Percentiles rank a stretch among this genome's conserved stretches.
Evolutionary conservation across 176 grass and related monocot species (phyloP).

Genomic region (Thinopyrum elongatum): DNA sequence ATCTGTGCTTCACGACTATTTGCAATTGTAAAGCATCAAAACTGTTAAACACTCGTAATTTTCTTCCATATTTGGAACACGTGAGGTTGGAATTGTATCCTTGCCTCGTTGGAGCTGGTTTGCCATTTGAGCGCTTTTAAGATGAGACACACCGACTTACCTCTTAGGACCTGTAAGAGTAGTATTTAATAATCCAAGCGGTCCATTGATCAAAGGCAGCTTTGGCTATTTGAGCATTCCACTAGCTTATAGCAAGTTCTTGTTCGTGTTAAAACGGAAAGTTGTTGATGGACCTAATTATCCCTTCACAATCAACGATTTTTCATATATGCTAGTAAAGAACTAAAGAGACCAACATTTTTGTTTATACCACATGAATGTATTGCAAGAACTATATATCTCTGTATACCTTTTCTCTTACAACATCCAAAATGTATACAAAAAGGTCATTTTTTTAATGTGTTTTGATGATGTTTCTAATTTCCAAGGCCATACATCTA

Average conservation of each 20-base stretch:
- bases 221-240: not conserved
- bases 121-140: not conserved
- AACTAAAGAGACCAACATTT: not conserved
- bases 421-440: not conserved
- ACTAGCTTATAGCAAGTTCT: not conserved
- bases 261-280: not conserved
- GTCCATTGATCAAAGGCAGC: not conserved
- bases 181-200: not conserved
- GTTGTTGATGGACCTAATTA: constrained; percentile 1
- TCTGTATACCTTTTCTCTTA: not conserved
- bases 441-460: not conserved
- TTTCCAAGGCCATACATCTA: not conserved
- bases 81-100: not conserved
- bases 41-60: not conserved
- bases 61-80: not conserved
- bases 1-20: constrained; percentile 6
- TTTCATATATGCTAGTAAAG: not conserved
- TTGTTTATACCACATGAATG: not conserved
- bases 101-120: constrained; percentile 17
- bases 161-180: not conserved
- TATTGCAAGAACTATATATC: not conserved
- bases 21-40: constrained; percentile 4
- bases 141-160: not conserved
- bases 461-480: not conserved
- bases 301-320: not conserved